Evolutionary conservation across 2,329 filamentous ascomycete species (phyloP), one percentile per base, ranked within the genome.

Genomic region (Pseudogymnoascus sp.): DNA sequence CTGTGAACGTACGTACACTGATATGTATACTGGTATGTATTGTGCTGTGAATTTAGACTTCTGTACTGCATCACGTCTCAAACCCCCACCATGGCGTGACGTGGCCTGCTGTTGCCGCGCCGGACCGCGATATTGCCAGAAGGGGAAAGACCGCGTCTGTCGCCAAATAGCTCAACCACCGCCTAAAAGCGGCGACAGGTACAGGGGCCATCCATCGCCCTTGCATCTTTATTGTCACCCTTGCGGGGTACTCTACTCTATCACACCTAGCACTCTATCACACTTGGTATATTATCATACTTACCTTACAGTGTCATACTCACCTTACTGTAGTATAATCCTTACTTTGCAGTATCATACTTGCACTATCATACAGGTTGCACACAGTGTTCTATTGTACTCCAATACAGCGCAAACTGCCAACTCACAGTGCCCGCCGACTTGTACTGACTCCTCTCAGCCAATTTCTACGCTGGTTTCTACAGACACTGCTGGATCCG

Each of bases 191-290:
- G 29, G 48, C 48, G 4, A 55, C 29, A 55, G 48, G 29, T 55
- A 55, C 48, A 55, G 48, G 38, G 38, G 15, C 15, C 29, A 33
- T 33, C 48, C 15, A 35, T 35, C 29, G 48, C 48, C 29, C 48
- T 33, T 33, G 27, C 48, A 33, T 17, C 27, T 55, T 33, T 33
- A 33, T 31, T 15, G 44, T 33, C 44, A 55, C 15, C 48, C 48
- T 55, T 55, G 48, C 48, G 48, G 48, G 48, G 48, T 55, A 55
- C 48, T 17, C n/a, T 33, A 38, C 44, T 29, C 44, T 48, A 51
- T 31, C 44, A 8, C 42, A 48, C 42, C 27, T 29, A 29, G 21
- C 13, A 48, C 42, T 55, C 27, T 33, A 42, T 10, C 17, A 12
- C 36, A 38, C 13, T 38, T 38, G 12, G 39, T 42, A 17, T n/a